Evolutionary conservation across 352 stramenopile genomes (phyloP).

Genomic region (Phytophthora megakarya): DNA sequence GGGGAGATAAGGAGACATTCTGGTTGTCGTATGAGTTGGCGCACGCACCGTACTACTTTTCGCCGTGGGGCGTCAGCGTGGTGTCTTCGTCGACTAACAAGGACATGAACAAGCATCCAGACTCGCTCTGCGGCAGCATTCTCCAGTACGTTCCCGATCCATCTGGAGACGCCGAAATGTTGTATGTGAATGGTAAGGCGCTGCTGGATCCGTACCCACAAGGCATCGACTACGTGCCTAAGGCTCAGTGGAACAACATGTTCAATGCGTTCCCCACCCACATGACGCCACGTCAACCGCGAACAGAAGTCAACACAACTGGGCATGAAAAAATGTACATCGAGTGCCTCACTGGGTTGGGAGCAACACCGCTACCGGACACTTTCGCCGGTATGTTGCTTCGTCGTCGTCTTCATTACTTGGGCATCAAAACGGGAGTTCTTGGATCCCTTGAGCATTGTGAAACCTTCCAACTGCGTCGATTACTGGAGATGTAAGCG

Average conservation of each 20-base stretch:
- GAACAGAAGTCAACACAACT: conserved; percentile 18
- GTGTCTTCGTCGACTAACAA: conserved; percentile 40
- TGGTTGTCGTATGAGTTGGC: conserved; percentile 45
- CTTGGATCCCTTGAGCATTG: conserved; percentile 26
- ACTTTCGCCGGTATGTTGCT: conserved; percentile 40
- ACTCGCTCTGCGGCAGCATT: conserved; percentile 52
- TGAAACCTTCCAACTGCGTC: conserved; percentile 25
- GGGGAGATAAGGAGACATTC: conserved; percentile 34
- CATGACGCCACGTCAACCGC: conserved; percentile 32
- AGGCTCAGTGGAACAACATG: conserved; percentile 40
- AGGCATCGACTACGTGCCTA: conserved; percentile 35
- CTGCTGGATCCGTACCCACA: conserved; percentile 31
- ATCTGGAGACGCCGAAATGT: conserved; percentile 20
- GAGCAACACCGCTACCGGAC: conserved; percentile 37
- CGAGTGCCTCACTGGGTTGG: conserved; percentile 50
- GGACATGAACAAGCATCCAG: conserved; percentile 42
- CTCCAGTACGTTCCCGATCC: conserved; percentile 23
- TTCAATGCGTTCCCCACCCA: conserved; percentile 51
- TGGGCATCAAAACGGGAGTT: conserved; percentile 29
- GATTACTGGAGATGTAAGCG: conserved; percentile 12
- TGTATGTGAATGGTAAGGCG: conserved; percentile 33
- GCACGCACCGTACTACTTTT: conserved; percentile 46
- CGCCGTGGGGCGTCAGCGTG: conserved; percentile 45
- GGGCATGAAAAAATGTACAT: conserved; percentile 30
- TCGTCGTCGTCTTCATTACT: conserved; percentile 41